Percentiles rank a stretch among this genome's conserved stretches.
phyloP scores from a whole-genome alignment of 305 asterid species.

The Caryopteris hybrid region DNA sequence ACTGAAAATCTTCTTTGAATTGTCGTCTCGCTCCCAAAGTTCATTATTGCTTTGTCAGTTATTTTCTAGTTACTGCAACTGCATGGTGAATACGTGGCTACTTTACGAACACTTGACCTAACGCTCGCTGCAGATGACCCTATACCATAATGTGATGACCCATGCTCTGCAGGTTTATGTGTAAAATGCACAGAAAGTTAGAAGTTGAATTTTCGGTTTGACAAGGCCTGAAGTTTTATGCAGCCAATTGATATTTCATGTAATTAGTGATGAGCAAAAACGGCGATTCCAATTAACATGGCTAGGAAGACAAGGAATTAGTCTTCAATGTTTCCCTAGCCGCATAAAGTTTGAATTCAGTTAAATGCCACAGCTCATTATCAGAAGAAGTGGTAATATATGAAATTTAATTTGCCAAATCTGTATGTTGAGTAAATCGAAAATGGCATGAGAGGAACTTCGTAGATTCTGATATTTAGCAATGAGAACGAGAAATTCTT shows the following conservation, averaged over 20 bases:
- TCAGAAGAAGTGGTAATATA: neutral
- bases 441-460: neutral
- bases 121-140: too few relatives aligned
- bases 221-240: too few relatives aligned
- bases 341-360: neutral
- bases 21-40: neutral
- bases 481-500: neutral
- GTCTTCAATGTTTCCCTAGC: neutral
- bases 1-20: neutral
- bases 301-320: neutral
- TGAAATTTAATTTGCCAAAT: slow-evolving; percentile 1
- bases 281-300: neutral
- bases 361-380: neutral
- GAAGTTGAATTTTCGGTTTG: neutral
- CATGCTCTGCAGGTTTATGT: neutral
- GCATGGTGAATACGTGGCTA: neutral
- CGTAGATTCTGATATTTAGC: neutral
- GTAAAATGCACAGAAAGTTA: neutral
- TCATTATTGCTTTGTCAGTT: neutral
- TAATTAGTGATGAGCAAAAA: neutral
- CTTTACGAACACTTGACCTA: neutral
- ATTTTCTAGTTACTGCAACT: neutral
- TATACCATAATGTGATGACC: too few relatives aligned
- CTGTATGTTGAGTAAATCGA: neutral
- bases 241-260: too few relatives aligned